A percentile compares a stretch with the other conserved stretches of the same genome.
Evolutionary conservation across 441 rosid genomes (phyloP).

Genomic region (Lepidium campestre): DNA sequence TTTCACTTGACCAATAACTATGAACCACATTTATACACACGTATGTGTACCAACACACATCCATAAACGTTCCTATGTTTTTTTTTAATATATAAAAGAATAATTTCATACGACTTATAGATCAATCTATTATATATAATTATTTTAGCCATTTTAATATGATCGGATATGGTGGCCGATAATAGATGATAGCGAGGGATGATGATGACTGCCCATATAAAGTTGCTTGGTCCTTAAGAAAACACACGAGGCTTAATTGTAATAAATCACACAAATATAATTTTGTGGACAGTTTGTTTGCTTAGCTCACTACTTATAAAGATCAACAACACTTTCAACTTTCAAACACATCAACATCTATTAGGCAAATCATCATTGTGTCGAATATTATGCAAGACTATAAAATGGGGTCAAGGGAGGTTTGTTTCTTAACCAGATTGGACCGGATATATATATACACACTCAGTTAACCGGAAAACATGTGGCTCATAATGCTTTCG

Average conservation of each 20-base stretch:
- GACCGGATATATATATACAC: background rate
- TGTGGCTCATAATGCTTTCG: background rate
- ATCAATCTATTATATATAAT: background rate
- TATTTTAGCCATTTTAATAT: background rate
- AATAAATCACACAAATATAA: background rate
- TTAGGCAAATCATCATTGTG: background rate
- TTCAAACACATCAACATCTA: constrained; percentile 14
- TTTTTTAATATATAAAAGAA: background rate
- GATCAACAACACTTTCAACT: background rate
- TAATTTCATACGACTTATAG: background rate
- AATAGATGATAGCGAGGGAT: constrained; percentile 22
- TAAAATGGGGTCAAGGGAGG: background rate
- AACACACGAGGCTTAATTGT: constrained; percentile 21
- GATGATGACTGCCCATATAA: constrained; percentile 26
- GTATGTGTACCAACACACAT: background rate
- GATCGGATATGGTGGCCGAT: constrained; percentile 13
- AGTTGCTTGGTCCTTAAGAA: constrained; percentile 34
- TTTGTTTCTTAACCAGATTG: background rate
- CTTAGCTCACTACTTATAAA: constrained; percentile 2
- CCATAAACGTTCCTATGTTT: background rate
- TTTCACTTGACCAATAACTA: constrained; percentile 9
- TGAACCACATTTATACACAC: constrained; percentile 19
- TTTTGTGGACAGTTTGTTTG: constrained; percentile 5
- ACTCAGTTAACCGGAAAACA: background rate
- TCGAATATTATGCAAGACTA: constrained; percentile 6